These are phyloP conservation scores for Scytalidium sp. DNA, from an alignment of 2,329 filamentous ascomycete genomes.

Conservation along the genomic window DNA sequence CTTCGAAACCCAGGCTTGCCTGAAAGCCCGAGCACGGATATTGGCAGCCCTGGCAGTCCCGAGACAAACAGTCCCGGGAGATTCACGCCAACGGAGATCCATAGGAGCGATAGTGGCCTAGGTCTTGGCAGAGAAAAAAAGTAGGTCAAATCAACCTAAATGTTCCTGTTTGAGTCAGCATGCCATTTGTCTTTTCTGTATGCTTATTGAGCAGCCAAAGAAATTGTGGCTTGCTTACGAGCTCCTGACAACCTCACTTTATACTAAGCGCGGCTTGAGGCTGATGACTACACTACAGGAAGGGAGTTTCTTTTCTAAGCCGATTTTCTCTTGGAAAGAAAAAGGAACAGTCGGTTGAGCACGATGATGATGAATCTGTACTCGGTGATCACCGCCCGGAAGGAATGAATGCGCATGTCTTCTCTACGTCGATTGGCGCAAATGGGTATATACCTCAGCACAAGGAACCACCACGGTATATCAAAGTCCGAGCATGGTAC, in stretches of 20 bases:
- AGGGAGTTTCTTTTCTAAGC: slow-evolving; percentile 86
- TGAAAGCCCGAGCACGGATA: slow-evolving; percentile 47
- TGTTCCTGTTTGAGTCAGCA: not conserved
- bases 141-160: slow-evolving; percentile 40
- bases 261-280: not conserved
- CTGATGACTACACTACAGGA: slow-evolving; percentile 48
- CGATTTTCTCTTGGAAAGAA: slow-evolving; percentile 72
- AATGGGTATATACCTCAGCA: slow-evolving; percentile 79
- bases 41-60: not conserved
- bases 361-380: slow-evolving; percentile 64
- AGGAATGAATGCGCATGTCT: slow-evolving; percentile 79
- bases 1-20: slow-evolving; percentile 49
- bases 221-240: slow-evolving; percentile 18
- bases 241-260: not conserved
- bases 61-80: slow-evolving; percentile 17
- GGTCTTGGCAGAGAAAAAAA: slow-evolving; percentile 57
- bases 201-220: no score
- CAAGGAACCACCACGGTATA: slow-evolving; percentile 87
- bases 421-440: slow-evolving; percentile 69
- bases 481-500: slow-evolving; percentile 76
- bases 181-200: slow-evolving; percentile 17
- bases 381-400: slow-evolving; percentile 66
- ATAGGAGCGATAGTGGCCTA: slow-evolving; percentile 23
- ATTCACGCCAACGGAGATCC: slow-evolving; percentile 33
- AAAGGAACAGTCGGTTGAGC: slow-evolving; percentile 54